Conservation (phyloP, 371 early-diverging fungal species). For the Rhizopus arrhizus region DNA sequence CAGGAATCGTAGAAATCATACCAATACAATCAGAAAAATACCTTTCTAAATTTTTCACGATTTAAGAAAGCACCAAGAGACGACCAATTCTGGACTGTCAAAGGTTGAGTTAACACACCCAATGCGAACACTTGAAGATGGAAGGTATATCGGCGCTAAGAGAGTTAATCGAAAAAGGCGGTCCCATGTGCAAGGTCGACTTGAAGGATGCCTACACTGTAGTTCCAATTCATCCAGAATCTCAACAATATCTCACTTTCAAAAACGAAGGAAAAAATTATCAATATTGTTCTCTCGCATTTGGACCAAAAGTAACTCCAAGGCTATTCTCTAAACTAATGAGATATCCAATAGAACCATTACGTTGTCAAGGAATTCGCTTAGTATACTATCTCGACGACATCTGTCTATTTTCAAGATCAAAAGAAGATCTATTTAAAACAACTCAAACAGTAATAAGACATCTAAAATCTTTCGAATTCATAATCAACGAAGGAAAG, state of each 20-base stretch:
- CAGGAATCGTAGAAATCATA: no score
- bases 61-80: no score
- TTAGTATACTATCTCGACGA: conserved; percentile 16
- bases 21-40: no score
- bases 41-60: no score
- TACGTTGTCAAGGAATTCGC: conserved; percentile 7
- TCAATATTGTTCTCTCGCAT: conserved; percentile 10
- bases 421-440: neutral
- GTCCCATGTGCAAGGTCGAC: no score
- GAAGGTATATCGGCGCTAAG: no score
- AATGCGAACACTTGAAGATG: no score
- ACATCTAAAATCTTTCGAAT: conserved; percentile 2
- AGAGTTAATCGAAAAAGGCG: no score
- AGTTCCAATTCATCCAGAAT: conserved; percentile 5
- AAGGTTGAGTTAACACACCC: no score
- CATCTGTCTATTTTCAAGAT: conserved; percentile 1
- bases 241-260: conserved; percentile 1
- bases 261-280: conserved; percentile 6
- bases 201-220: neutral
- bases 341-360: conserved; percentile 7
- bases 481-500: conserved; percentile 14
- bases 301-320: conserved; percentile 14
- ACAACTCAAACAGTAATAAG: neutral
- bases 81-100: no score
- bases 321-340: conserved; percentile 12